Conservation (phyloP, 1,284 basidiomycete species). For the Pseudozyma tsukubaensis region DNA sequence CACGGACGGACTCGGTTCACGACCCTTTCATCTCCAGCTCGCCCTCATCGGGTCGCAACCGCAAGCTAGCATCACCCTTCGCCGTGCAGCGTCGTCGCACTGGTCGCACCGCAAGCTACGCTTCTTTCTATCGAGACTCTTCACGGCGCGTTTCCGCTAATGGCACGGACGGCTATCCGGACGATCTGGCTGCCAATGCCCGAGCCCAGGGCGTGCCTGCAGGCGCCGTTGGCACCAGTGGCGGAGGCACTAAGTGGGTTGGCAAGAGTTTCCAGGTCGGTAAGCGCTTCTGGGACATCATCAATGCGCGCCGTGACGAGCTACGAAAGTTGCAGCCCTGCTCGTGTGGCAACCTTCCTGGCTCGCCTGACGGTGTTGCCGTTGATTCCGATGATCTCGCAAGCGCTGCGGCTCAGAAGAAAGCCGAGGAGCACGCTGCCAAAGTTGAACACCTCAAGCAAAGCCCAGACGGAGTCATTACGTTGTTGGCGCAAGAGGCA, state of each 20-base stretch:
- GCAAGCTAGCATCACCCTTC: conserved; percentile 31
- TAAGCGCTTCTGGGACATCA: conserved; percentile 54
- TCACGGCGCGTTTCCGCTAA: conserved; percentile 16
- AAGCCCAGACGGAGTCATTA: conserved; percentile 45
- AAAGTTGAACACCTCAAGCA: conserved; percentile 42
- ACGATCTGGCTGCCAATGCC: conserved; percentile 5
- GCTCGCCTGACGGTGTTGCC: background rate
- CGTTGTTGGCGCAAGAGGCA: conserved; percentile 38
- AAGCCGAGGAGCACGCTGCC: conserved; percentile 25
- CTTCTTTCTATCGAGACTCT: conserved; percentile 19
- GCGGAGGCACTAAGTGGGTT: conserved; percentile 65
- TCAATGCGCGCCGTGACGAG: conserved; percentile 40
- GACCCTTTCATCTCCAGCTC: conserved; percentile 9
- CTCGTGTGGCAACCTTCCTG: conserved; percentile 10
- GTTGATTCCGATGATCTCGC: background rate
- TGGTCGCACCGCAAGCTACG: conserved; percentile 28
- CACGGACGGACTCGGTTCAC: conserved; percentile 10
- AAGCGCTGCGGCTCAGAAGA: conserved; percentile 8
- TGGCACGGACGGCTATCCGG: conserved; percentile 22
- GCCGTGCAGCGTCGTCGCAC: conserved; percentile 22
- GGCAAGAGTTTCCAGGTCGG: conserved; percentile 64
- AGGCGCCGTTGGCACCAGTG: conserved; percentile 59
- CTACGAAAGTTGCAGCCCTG: conserved; percentile 24
- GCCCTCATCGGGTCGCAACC: conserved; percentile 18
- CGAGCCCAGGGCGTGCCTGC: conserved; percentile 31